Percentiles rank a stretch among this genome's conserved stretches.
phyloP scores from a whole-genome alignment of 495 filamentous ascomycete species.

The Daldinia vernicosa region DNA sequence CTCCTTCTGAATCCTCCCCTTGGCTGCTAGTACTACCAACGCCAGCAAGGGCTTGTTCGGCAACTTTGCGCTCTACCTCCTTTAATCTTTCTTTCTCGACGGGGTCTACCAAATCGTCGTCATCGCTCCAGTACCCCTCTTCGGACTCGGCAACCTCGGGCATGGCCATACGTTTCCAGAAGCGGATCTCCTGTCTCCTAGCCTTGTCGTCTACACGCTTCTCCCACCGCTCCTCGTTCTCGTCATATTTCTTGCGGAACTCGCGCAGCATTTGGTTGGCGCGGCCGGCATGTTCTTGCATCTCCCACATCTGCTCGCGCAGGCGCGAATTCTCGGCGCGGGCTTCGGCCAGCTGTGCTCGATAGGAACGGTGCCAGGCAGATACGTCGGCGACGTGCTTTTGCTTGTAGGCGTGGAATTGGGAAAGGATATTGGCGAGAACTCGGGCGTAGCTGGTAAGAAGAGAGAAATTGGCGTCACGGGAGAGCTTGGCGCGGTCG shows the following conservation, averaged over 20 bases:
- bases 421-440: conserved; percentile 58
- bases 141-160: conserved; percentile 58
- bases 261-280: conserved; percentile 60
- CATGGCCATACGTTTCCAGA: conserved; percentile 67
- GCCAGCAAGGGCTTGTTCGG: conserved; percentile 50
- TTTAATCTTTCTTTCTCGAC: conserved; percentile 59
- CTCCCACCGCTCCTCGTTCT: conserved; percentile 57
- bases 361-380: conserved; percentile 65
- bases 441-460: conserved; percentile 58
- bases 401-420: conserved; percentile 63
- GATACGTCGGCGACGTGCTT: conserved; percentile 61
- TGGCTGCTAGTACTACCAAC: conserved; percentile 42
- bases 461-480: conserved; percentile 62
- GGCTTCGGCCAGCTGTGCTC: conserved; percentile 64
- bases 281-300: conserved; percentile 59
- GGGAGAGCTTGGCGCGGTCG: conserved; percentile 59
- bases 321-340: conserved; percentile 63
- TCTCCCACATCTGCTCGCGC: conserved; percentile 66
- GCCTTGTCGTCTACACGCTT: conserved; percentile 54
- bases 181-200: conserved; percentile 58
- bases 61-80: conserved; percentile 50
- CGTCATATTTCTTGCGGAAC: conserved; percentile 59
- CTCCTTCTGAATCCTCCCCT: conserved; percentile 46
- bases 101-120: conserved; percentile 63
- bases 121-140: conserved; percentile 63